phyloP scores from a whole-genome alignment of 495 filamentous ascomycete genomes.

The Endocarpon pusillum region DNA sequence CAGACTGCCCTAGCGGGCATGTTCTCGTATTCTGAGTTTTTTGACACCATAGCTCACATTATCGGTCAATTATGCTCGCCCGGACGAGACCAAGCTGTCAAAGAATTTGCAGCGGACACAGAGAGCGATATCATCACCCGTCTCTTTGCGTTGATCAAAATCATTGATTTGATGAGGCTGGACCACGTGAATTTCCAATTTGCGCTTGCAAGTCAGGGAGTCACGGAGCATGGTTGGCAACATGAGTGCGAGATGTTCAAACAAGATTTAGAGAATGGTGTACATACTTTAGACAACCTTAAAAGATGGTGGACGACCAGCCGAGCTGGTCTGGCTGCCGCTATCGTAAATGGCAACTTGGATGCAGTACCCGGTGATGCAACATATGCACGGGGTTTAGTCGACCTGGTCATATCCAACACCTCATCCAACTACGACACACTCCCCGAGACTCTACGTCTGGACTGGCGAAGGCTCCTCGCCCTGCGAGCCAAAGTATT shows the following conservation, averaged over 20 bases:
- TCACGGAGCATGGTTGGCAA: constrained; percentile 60
- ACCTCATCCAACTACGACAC: constrained; percentile 35
- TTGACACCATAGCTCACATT: constrained; percentile 71
- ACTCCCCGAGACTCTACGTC: constrained; percentile 70
- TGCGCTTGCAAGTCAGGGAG: constrained; percentile 56
- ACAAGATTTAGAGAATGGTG: constrained; percentile 45
- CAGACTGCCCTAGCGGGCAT: constrained; percentile 61
- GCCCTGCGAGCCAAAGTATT: constrained; percentile 50
- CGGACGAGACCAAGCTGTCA: constrained; percentile 70
- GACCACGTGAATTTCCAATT: constrained; percentile 94
- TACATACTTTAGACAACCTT: constrained; percentile 39
- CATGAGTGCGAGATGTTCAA: constrained; percentile 73
- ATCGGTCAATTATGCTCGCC: constrained; percentile 92
- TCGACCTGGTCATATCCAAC: constrained; percentile 45
- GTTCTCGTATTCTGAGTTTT: constrained; percentile 90
- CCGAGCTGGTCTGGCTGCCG: constrained; percentile 47
- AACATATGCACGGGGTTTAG: constrained; percentile 63
- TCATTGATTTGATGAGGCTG: constrained; percentile 81
- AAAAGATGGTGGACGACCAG: constrained; percentile 57
- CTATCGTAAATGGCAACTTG: constrained; percentile 55
- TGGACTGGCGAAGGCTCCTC: constrained; percentile 56
- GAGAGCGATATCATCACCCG: constrained; percentile 71
- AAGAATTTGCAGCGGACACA: constrained; percentile 54
- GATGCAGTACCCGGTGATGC: constrained; percentile 38
- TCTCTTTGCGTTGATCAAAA: constrained; percentile 62